Conservation (phyloP, 2,329 filamentous ascomycete species). For the Hypoxylon sp. region DNA sequence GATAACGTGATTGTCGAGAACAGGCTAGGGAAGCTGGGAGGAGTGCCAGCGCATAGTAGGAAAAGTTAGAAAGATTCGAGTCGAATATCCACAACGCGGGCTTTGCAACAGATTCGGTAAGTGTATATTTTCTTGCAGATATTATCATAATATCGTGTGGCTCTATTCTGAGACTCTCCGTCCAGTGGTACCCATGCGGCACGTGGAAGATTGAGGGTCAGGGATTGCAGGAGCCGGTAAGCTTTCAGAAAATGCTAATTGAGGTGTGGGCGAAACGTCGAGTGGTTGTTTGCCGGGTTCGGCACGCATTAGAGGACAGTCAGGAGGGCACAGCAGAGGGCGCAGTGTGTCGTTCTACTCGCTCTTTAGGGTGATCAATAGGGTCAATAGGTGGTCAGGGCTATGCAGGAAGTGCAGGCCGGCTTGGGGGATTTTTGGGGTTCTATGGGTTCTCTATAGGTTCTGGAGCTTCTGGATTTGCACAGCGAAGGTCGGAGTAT, state of each 20-base stretch:
- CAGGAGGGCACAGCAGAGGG: slow-evolving; percentile 42
- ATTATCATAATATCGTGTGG: slow-evolving; percentile 44
- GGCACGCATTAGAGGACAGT: slow-evolving; percentile 46
- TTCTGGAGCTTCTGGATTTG: slow-evolving; percentile 47
- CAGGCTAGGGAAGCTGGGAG: slow-evolving; percentile 42
- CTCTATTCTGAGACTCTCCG: slow-evolving; percentile 30
- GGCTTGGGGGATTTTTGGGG: slow-evolving; percentile 18
- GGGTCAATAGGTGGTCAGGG: slow-evolving; percentile 18
- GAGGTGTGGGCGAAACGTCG: slow-evolving; percentile 42
- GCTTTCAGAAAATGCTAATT: slow-evolving; percentile 41
- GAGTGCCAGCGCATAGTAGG: slow-evolving; percentile 48
- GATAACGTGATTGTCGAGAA: slow-evolving; percentile 34
- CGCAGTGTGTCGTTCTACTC: slow-evolving; percentile 40
- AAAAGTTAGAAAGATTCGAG: slow-evolving; percentile 27
- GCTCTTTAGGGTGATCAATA: slow-evolving; percentile 28
- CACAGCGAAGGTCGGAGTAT: slow-evolving; percentile 50
- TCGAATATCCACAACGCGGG: slow-evolving; percentile 30
- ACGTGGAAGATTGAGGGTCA: slow-evolving; percentile 45
- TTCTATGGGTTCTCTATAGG: slow-evolving; percentile 25
- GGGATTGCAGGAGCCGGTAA: slow-evolving; percentile 44
- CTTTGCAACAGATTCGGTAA: slow-evolving; percentile 27
- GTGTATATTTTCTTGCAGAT: slow-evolving; percentile 37
- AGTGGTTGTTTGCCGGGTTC: slow-evolving; percentile 43
- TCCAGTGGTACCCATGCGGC: slow-evolving; percentile 41
- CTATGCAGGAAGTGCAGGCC: slow-evolving; percentile 38